Conservation (phyloP, 108 stramenopile species). For the Skeletonema grethae region DNA sequence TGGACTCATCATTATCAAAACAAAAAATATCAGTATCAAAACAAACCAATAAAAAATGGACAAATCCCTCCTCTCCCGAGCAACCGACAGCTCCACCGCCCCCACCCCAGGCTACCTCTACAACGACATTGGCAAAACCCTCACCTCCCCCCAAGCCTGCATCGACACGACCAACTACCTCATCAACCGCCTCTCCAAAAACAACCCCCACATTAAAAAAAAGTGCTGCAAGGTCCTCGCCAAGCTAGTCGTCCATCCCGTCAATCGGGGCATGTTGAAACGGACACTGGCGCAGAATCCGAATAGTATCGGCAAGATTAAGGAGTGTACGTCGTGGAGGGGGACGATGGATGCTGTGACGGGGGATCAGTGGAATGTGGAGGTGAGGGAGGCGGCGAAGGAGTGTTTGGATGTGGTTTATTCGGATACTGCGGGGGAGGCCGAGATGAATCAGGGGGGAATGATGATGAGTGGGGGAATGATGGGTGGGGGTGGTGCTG, state of each 20-base stretch:
- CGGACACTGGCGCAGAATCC: conserved; percentile 85
- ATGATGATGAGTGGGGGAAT: too few species aligned
- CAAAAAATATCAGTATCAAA: too few species aligned
- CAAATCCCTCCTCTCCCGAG: conserved; percentile 67
- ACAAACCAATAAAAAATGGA: conserved; percentile 15
- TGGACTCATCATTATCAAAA: too few species aligned
- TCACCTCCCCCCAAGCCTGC: conserved; percentile 73
- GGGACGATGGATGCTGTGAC: conserved; percentile 94
- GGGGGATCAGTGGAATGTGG: conserved; percentile 91
- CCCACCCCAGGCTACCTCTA: conserved; percentile 98
- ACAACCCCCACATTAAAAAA: conserved; percentile 90
- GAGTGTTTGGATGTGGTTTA: conserved; percentile 95
- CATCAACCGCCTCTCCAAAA: conserved; percentile 69
- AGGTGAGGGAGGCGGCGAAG: conserved; percentile 92
- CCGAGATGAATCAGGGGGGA: neutral
- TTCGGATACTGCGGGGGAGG: conserved; percentile 62
- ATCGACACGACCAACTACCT: conserved; percentile 81
- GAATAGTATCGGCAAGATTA: conserved; percentile 68
- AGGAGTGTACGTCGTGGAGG: conserved; percentile 85
- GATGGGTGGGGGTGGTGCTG: neutral
- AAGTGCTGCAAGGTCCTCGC: conserved; percentile 88
- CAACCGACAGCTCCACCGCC: conserved; percentile 85
- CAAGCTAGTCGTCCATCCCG: conserved; percentile 60
- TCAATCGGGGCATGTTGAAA: conserved; percentile 82
- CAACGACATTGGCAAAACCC: conserved; percentile 92